Evolutionary conservation across 2,329 filamentous ascomycete species (phyloP).

Genomic region (Cladosporium sphaerospermum): DNA sequence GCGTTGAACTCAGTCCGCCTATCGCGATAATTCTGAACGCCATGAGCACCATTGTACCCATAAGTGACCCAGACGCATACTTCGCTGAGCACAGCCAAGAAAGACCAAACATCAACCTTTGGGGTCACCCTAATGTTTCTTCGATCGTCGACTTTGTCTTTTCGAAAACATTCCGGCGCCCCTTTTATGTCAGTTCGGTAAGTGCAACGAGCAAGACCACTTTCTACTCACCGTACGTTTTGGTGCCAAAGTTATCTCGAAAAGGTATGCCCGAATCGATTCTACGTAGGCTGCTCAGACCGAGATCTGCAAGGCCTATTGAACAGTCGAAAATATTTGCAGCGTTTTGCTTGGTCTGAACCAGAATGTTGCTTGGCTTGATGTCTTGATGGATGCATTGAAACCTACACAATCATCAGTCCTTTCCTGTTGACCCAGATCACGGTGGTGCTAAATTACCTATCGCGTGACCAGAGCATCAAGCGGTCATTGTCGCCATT

Average conservation of each 20-base stretch:
- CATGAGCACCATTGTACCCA: slow-evolving; percentile 18
- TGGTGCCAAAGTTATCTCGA: slow-evolving; percentile 2
- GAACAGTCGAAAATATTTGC: not conserved
- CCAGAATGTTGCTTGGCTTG: slow-evolving; percentile 27
- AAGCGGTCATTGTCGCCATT: too few species aligned
- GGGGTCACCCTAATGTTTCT: slow-evolving; percentile 11
- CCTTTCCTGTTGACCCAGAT: too few species aligned
- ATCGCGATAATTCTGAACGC: slow-evolving; percentile 10
- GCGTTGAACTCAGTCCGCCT: not conserved
- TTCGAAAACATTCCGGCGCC: slow-evolving; percentile 27
- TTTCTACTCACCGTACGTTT: not conserved
- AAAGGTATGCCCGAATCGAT: not conserved
- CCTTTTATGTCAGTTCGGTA: not conserved
- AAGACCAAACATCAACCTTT: slow-evolving; percentile 31
- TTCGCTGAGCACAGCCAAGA: slow-evolving; percentile 30
- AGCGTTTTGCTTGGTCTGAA: slow-evolving; percentile 7
- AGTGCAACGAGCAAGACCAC: too few species aligned
- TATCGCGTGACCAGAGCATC: too few species aligned
- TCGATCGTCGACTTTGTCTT: slow-evolving; percentile 3
- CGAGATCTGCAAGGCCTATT: slow-evolving; percentile 31
- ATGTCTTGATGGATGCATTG: slow-evolving; percentile 27
- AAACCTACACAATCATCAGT: too few species aligned
- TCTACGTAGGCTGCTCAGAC: slow-evolving; percentile 12
- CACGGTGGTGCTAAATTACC: too few species aligned
- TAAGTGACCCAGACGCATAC: slow-evolving; percentile 21